Base-by-base conservation (phyloP, 306 rosid species). In the Dryas octopetala region DNA sequence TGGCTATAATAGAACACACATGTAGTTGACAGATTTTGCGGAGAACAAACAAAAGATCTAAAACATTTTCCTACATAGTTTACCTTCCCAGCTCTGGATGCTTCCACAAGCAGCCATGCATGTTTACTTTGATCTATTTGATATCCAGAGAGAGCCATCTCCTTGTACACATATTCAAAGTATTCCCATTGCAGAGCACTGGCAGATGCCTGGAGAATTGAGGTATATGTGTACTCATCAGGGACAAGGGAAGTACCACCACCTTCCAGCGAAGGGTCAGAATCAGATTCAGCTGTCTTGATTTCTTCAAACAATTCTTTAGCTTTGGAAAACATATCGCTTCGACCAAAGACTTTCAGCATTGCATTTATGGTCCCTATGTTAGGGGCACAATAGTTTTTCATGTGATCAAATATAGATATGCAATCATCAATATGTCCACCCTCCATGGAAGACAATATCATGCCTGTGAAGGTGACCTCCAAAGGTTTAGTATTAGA, bases 31-130 rank as follows among this genome's bases (percentile, higher is more conserved):
- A 41, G 48, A 14, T 15, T 16, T 16, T 13, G 23, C 5, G 23
- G 26, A 40, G 49, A 63, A 63, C 47, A 63, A 7, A 16, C 1
- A n/a, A 19, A 16, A 63, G 49, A 46, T 46, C 49, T 5, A 14
- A 19, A 28, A 26, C 9, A 11, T 9, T 72, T n/a, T 17, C 8
- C 10, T 1, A 12, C 51, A 14, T 45, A 43, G 47, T 59, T 60
- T 83, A 90, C 98, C 97, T 94, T 94, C 83, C 97, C 97, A 76
- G 90, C 86, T 86, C 80, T 91, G 74, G 98, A 88, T 83, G 97
- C 95, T 87, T 88, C 80, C 76, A 87, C 72, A 65, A 90, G 89
- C 70, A 91, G 77, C 2, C 75, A 55, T 17, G 84, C 86, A 53
- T 83, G 89, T 65, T 78, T 91, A 79, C 66, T 82, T 80, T 91